These are phyloP conservation scores for Ampelomyces quisqualis DNA, from an alignment of 2,329 filamentous ascomycete species.

Conservation along the genomic window DNA sequence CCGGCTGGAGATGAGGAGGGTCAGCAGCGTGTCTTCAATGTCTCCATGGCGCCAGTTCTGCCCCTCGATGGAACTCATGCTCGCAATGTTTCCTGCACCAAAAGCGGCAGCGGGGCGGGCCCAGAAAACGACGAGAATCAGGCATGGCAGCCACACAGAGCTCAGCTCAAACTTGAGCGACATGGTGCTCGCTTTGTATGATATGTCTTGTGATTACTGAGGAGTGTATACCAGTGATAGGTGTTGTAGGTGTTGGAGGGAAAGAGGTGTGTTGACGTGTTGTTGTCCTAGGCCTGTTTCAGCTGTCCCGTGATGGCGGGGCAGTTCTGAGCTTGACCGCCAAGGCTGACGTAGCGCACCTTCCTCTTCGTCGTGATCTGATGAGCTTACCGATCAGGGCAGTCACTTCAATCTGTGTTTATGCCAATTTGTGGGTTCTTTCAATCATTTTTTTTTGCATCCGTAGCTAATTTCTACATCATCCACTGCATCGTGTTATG, in stretches of 20 bases:
- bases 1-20: slow-evolving; percentile 64
- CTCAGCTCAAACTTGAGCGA: slow-evolving; percentile 31
- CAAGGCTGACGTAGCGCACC: slow-evolving; percentile 3
- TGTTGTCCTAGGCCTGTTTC: slow-evolving; percentile 8
- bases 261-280: background rate
- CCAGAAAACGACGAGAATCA: slow-evolving; percentile 62
- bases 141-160: slow-evolving; percentile 43
- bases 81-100: slow-evolving; percentile 85
- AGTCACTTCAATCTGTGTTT: no score
- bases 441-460: no score
- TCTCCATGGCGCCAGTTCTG: slow-evolving; percentile 71
- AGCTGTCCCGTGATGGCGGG: slow-evolving; percentile 8
- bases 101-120: slow-evolving; percentile 72
- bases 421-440: no score
- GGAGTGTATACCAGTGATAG: background rate
- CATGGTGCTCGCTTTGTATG: slow-evolving; percentile 23
- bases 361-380: background rate
- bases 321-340: background rate
- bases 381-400: no score
- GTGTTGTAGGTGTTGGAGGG: background rate
- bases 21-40: slow-evolving; percentile 86
- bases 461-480: no score
- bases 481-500: no score
- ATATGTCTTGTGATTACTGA: no score
- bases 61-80: slow-evolving; percentile 76